Percentiles rank a stretch among this genome's conserved stretches.
Conservation (phyloP, 805 yeast genomes). For the Torulaspora maleeae region DNA sequence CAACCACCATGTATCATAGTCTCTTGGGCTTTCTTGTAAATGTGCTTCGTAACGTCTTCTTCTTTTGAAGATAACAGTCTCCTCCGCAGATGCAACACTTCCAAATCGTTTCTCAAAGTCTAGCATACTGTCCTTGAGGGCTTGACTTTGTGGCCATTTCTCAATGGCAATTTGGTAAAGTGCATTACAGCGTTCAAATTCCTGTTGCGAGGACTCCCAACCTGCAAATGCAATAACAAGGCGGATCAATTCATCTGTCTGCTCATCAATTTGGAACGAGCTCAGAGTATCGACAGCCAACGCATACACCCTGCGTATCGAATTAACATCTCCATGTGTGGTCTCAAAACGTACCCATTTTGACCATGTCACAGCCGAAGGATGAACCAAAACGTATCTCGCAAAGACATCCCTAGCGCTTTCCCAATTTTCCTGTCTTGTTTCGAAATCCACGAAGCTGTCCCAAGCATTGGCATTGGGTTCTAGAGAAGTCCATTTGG, state of each 20-base stretch:
- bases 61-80: constrained; percentile 50
- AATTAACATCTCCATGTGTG: constrained; percentile 42
- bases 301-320: constrained; percentile 61
- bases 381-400: constrained; percentile 50
- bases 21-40: constrained; percentile 44
- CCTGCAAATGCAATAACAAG: constrained; percentile 48
- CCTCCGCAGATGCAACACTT: constrained; percentile 47
- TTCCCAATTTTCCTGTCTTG: constrained; percentile 53
- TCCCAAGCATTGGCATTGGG: constrained; percentile 69
- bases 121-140: constrained; percentile 42
- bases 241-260: constrained; percentile 37
- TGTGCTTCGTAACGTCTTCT: constrained; percentile 49
- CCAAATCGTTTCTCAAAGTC: constrained; percentile 67
- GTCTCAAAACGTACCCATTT: constrained; percentile 73
- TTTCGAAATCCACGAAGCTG: constrained; percentile 68
- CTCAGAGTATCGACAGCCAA: constrained; percentile 55
- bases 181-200: constrained; percentile 57
- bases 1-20: constrained; percentile 83
- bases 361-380: constrained; percentile 58
- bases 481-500: constrained; percentile 76
- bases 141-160: constrained; percentile 39
- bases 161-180: constrained; percentile 51
- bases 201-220: constrained; percentile 62
- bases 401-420: constrained; percentile 57
- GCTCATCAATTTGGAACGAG: constrained; percentile 18